Conservation (phyloP, 2,329 filamentous ascomycete genomes). For the Fusarium lyarnte region DNA sequence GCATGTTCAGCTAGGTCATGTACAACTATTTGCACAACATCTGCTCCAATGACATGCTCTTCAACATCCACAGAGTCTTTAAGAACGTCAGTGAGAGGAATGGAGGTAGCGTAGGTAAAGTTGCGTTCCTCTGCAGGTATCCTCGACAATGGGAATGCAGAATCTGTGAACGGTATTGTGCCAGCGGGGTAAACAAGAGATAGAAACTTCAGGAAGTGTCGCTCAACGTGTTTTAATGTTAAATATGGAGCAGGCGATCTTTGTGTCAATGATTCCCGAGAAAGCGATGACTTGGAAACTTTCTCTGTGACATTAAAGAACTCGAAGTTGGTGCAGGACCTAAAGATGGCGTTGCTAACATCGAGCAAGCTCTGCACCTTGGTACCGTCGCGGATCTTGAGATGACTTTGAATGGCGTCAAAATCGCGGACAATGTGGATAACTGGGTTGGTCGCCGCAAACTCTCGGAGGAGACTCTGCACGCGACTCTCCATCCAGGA, state of each 20-base stretch:
- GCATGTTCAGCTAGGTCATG: constrained; percentile 27
- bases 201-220: constrained; percentile 75
- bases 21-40: constrained; percentile 72
- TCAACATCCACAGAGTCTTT: constrained; percentile 67
- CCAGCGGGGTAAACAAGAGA: constrained; percentile 66
- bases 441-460: constrained; percentile 72
- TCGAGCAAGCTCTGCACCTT: constrained; percentile 68
- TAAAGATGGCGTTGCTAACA: constrained; percentile 66
- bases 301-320: constrained; percentile 79
- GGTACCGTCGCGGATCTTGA: constrained; percentile 64
- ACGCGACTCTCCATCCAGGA: constrained; percentile 74
- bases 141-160: constrained; percentile 71
- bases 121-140: constrained; percentile 67
- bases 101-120: constrained; percentile 74
- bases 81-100: constrained; percentile 67
- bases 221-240: constrained; percentile 73
- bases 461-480: constrained; percentile 68
- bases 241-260: constrained; percentile 66
- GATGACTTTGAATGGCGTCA: constrained; percentile 70
- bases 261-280: constrained; percentile 41
- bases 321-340: constrained; percentile 76
- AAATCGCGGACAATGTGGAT: constrained; percentile 75
- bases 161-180: constrained; percentile 67
- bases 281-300: constrained; percentile 40
- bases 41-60: constrained; percentile 71